Base-by-base conservation (phyloP, 2,329 filamentous ascomycete genomes). In the Lachnum nothofagi region DNA sequence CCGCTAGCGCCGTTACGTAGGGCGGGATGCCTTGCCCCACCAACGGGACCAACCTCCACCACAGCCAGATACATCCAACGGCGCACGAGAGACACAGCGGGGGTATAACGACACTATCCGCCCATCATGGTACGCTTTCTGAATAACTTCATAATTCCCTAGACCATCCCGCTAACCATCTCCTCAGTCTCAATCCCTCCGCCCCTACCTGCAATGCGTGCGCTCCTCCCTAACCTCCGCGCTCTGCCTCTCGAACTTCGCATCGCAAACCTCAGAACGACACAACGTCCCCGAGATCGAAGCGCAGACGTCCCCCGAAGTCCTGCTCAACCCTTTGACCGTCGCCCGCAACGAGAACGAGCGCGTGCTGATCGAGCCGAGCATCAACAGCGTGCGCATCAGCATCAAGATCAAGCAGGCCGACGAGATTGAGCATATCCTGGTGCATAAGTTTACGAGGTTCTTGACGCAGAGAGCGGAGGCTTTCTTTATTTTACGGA, bases 401-500 rank as follows among this genome's bases (percentile, higher is more conserved):
- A 95, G 89, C 79, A 95, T 98, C 74, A 89, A 91, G 77, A 96
- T 98, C 71, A 98, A 98, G 75, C 93, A 98, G 76, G 93, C 93
- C 54, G 93, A 98, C 70, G 93, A 98, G 74, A 98, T 97, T 64
- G 93, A 98, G 71, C 82, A 94, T 68, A 97, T 98, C 57, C 75
- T 98, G 54, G 93, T 98, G 57, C 93, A 97, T 75, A 98, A 98
- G 72, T 97, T 98, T 65, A 95, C 91, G 34, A 80, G 93, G 48
- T 98, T 98, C 77, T 73, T 98, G 72, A 96, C 89, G 33, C 91
- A 96, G 73, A 79, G 91, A 70, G 93, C 93, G 42, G 93, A 98
- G 72, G 89, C 88, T 0, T 98, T 98, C 73, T 97, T 97, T 66
- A 95, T 98, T 53, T 72, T 98, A 66, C 77, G 93, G 70, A 83